Percentiles rank a stretch among this genome's conserved stretches.
phyloP scores from a whole-genome alignment of 2,329 filamentous ascomycete species.

The Venturia pyrina region DNA sequence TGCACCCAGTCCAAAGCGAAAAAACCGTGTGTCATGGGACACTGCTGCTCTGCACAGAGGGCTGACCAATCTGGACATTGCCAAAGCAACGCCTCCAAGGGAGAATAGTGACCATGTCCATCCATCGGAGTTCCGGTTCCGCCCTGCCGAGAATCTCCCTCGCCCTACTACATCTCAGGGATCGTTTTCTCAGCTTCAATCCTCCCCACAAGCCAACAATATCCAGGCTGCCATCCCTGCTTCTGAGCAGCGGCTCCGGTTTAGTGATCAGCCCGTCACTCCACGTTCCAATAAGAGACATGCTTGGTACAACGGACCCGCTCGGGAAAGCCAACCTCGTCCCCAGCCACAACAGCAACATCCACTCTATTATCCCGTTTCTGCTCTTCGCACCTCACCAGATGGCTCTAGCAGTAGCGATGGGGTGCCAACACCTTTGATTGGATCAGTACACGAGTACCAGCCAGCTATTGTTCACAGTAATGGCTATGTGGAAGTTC shows the following conservation, averaged over 20 bases:
- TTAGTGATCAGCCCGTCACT: constrained; percentile 34
- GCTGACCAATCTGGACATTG: constrained; percentile 9
- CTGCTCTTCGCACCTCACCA: constrained; percentile 39
- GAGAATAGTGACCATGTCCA: background rate
- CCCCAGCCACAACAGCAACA: constrained; percentile 16
- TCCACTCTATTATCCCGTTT: constrained; percentile 12
- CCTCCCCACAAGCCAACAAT: background rate
- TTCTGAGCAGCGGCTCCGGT: constrained; percentile 24
- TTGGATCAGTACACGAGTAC: constrained; percentile 38
- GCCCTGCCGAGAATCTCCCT: background rate
- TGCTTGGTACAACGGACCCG: constrained; percentile 59
- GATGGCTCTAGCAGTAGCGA: constrained; percentile 47
- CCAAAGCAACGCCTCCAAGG: background rate
- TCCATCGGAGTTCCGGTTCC: background rate
- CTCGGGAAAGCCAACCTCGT: constrained; percentile 17
- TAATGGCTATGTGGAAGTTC: constrained; percentile 37
- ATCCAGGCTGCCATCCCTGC: constrained; percentile 19
- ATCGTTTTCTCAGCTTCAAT: background rate
- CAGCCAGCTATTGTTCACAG: constrained; percentile 43
- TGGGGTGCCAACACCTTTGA: constrained; percentile 43
- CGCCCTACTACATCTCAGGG: constrained; percentile 1
- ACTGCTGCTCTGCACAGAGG: constrained; percentile 11
- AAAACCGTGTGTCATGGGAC: constrained; percentile 12
- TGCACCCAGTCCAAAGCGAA: constrained; percentile 1
- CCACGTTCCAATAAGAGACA: constrained; percentile 55